Conservation (phyloP, 2,329 filamentous ascomycete species). For the Calcarisporium arbuscula region DNA sequence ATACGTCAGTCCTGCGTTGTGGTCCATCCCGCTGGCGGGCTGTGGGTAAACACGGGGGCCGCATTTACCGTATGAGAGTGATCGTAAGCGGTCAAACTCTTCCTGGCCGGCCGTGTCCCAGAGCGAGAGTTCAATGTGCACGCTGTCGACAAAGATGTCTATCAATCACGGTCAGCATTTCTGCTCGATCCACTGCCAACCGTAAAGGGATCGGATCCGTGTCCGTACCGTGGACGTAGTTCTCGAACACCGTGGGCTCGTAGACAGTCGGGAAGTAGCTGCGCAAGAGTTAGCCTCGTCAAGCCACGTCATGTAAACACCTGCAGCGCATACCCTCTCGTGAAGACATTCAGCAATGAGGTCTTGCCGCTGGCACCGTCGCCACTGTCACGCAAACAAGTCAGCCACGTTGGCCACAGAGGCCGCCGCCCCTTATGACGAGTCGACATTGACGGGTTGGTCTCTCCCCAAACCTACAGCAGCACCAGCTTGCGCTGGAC, state of each 20-base stretch:
- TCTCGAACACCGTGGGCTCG: conserved; percentile 97
- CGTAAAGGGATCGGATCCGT: too few species aligned
- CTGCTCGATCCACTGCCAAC: not conserved
- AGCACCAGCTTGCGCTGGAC: conserved; percentile 95
- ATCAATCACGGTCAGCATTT: conserved; percentile 9
- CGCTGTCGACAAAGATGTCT: conserved; percentile 98
- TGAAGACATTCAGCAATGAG: conserved; percentile 95
- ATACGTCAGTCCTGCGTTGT: conserved; percentile 5
- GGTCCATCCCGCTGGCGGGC: not conserved
- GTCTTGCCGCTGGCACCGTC: conserved; percentile 98
- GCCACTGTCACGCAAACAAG: conserved; percentile 49
- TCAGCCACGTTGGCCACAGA: conserved; percentile 9
- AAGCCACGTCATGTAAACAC: conserved; percentile 1
- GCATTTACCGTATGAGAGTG: conserved; percentile 80
- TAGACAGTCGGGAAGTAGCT: conserved; percentile 98
- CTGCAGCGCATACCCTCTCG: conserved; percentile 66
- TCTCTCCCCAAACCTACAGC: conserved; percentile 58
- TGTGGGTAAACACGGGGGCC: conserved; percentile 2
- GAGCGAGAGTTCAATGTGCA: conserved; percentile 92
- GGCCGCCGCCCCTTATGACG: not conserved
- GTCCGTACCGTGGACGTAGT: conserved; percentile 89
- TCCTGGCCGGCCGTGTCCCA: conserved; percentile 99
- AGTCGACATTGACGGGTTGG: not conserved
- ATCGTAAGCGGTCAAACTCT: conserved; percentile 94
- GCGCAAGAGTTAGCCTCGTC: conserved; percentile 12